These are phyloP conservation scores for Parathielavia appendiculata DNA, from an alignment of 495 filamentous ascomycete genomes.

Conservation along the genomic window DNA sequence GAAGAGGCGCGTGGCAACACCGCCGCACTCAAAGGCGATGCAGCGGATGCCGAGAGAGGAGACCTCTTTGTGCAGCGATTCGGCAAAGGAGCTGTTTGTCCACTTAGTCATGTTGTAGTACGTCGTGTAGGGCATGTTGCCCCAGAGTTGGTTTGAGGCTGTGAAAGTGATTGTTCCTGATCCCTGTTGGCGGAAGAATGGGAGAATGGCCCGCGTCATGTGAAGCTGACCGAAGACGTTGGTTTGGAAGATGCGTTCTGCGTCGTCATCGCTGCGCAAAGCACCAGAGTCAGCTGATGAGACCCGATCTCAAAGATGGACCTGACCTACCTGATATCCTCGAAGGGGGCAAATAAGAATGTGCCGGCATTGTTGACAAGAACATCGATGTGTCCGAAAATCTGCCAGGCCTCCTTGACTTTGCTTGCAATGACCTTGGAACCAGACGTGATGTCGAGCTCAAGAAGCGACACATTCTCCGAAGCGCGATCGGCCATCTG, in stretches of 20 bases:
- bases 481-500: background rate
- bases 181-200: background rate
- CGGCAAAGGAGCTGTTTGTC: background rate
- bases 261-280: background rate
- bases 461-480: no score
- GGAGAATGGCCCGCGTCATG: background rate
- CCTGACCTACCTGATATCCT: no score
- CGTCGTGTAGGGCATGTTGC: background rate
- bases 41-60: background rate
- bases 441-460: no score
- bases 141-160: background rate
- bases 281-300: no score
- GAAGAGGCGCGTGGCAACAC: background rate
- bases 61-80: background rate
- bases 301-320: no score
- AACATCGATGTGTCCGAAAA: no score
- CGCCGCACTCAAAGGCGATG: background rate
- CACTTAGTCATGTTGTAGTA: background rate
- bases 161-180: background rate
- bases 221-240: background rate
- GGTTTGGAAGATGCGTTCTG: background rate
- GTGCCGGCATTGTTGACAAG: no score
- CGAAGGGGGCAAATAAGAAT: no score
- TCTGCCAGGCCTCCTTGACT: no score
- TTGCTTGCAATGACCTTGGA: no score